Evolutionary conservation across 2,329 filamentous ascomycete species (phyloP), one percentile per base, ranked within the genome.

Genomic region (Blastomyces parvus): DNA sequence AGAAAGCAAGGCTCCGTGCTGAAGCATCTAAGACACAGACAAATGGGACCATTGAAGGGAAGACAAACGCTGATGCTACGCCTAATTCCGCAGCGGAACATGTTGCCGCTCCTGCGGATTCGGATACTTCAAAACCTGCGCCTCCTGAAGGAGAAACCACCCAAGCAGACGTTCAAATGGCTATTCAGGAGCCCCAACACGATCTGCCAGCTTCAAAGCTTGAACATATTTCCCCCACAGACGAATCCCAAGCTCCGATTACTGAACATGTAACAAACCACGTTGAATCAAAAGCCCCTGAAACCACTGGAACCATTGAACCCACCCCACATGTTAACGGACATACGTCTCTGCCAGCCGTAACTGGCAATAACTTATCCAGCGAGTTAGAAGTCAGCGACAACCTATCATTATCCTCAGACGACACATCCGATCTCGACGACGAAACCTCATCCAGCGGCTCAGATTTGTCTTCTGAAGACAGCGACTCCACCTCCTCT

Each of bases 371-470:
- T 17, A 14, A 2, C 40, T 22, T 59, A 13, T 33, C 40, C 25
- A 4, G 11, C 11, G 27, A 59, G 7, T 7, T 56, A 11, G 30
- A 52, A 25, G 33, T 27, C n/a, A 48, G 22, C 38, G 48, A 62
- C 36, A 44, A 14, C n/a, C 25, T 56, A 5, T 62, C 60, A 22
- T 44, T 46, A 19, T 25, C 14, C 50, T 55, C 48, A 5, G 42
- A 38, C 1, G 27, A 60, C 14, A 48, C 60, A 33, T 60, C 19
- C 13, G 55, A 63, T 25, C 40, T 46, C 27, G 62, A 74, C 42
- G 76, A 77, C 61, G 76, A 73, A 68, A 78, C 75, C 1, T 76
- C 74, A 3, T 77, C 76, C 1, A 74, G 72, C 61, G 73, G 73
- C 27, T 76, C 74, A 9, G 69, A 71, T 44, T 56, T 67, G 22